phyloP scores from a whole-genome alignment of 208 protist genomes.

The Kentomonas sorsogonicus region DNA sequence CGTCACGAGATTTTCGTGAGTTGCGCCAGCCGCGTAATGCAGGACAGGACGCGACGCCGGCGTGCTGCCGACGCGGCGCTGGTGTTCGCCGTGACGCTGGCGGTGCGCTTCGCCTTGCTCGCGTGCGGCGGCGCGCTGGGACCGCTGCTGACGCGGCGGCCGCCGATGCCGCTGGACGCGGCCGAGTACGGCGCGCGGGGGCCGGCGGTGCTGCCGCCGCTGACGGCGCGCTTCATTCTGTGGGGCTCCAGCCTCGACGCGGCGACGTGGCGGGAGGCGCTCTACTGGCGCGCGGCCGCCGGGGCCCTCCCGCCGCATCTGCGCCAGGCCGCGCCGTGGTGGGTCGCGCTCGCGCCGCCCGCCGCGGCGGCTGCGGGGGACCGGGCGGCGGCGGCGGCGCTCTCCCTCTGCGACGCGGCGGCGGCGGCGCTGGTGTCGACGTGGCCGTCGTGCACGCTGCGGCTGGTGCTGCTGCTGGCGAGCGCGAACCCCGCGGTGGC shows the following conservation, averaged over 20 bases:
- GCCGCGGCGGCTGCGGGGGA: background rate
- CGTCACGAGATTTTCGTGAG: too few species aligned
- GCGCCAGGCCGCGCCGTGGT: too few species aligned
- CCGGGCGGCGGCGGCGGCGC: too few species aligned
- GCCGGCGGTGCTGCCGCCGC: background rate
- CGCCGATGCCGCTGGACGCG: too few species aligned
- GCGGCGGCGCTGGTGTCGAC: constrained; percentile 39
- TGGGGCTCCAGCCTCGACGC: constrained; percentile 32
- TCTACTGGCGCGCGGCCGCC: constrained; percentile 49
- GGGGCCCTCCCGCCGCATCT: too few species aligned
- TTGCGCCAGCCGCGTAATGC: background rate
- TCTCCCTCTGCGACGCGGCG: background rate
- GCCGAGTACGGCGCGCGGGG: background rate
- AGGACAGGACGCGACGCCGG: background rate
- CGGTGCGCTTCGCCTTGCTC: constrained; percentile 3
- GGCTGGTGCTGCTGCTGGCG: constrained; percentile 37
- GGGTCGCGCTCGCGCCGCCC: too few species aligned
- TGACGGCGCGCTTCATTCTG: constrained; percentile 19
- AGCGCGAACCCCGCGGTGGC: constrained; percentile 23
- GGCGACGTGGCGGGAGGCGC: constrained; percentile 55
- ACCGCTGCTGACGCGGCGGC: background rate
- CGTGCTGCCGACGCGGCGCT: background rate
- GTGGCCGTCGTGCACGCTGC: constrained; percentile 58
- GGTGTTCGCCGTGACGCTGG: background rate
- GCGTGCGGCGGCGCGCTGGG: background rate